Base-by-base conservation (phyloP, 192 early-diverging fungal genomes). In the Bifiguratus adelaidae region DNA sequence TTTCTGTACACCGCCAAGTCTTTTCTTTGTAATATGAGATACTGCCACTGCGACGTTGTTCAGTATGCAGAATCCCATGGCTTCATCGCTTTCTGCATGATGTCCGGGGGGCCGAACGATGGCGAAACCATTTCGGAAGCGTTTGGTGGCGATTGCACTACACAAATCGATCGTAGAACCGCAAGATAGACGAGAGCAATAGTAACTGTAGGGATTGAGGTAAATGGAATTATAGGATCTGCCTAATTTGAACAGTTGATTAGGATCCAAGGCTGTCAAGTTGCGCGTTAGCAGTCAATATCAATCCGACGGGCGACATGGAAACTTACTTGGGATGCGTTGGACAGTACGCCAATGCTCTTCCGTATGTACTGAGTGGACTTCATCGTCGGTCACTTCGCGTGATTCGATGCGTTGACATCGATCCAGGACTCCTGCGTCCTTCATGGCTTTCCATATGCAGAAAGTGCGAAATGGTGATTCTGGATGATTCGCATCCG, bases 61-160 rank as follows among this genome's bases (percentile, higher is more conserved):
- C 33, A 79, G 73, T 8, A 92, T 40, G 49, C 94, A 95, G 41
- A 94, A 97, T 5, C 92, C 92, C 75, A 81, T 91, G 8, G 81
- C 63, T 38, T 71, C 61, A 41, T 78, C 68, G 3, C 56, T 38
- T 43, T 91, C 90, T 0, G 93, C 86, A 60, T 95, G 93, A 66
- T 97, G 93, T 9, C 93, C 93, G 1, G 93, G 93, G 2, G 93
- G 93, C 53, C 93, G 69, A 28, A 97, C 73, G 32, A 94, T 80
- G 0, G 92, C 92, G 49, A 97, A 68, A 0, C 83, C 91, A 48
- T 91, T 89, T 9, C 68, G 44, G 22, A 91, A 69, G 13, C 53
- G 47, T 16, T 82, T 80, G 0, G 24, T 49, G 12, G 73, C 76
- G 0, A 97, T 88, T 13, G 78, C 78, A 20, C 76, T 58, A 48